Percentiles rank a stretch among this genome's conserved stretches.
phyloP scores from a whole-genome alignment of 192 early-diverging fungal genomes.

The Coemansia javaensis region DNA sequence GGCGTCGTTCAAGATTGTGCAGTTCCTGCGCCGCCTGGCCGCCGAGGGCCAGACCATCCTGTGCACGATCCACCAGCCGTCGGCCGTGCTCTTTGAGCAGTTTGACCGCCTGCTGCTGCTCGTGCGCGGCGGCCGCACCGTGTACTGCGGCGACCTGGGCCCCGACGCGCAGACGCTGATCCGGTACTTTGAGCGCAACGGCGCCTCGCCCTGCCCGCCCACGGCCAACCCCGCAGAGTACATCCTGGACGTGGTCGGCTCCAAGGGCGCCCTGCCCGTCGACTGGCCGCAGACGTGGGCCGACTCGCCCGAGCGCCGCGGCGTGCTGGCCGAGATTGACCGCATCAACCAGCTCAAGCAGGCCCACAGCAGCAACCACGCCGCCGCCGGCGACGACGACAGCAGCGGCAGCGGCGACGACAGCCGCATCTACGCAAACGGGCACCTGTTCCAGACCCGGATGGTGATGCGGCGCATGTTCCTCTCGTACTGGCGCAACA shows the following conservation, averaged over 20 bases:
- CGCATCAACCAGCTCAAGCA: constrained; percentile 38
- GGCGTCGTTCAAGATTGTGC: constrained; percentile 61
- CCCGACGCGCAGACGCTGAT: constrained; percentile 58
- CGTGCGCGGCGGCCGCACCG: constrained; percentile 70
- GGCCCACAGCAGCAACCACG: constrained; percentile 1
- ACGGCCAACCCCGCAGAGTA: constrained; percentile 81
- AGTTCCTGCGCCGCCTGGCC: constrained; percentile 60
- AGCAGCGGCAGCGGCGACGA: constrained; percentile 17
- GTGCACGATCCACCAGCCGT: constrained; percentile 77
- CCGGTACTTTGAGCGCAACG: constrained; percentile 73
- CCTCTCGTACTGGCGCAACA: constrained; percentile 62
- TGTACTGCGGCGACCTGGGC: constrained; percentile 81
- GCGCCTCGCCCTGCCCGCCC: constrained; percentile 61
- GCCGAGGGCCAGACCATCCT: constrained; percentile 57
- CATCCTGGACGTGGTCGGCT: constrained; percentile 73
- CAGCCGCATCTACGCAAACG: constrained; percentile 23
- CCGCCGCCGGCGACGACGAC: too few species aligned
- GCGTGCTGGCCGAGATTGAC: constrained; percentile 53
- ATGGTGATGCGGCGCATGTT: constrained; percentile 65
- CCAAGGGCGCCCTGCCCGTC: constrained; percentile 10
- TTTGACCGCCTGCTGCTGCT: constrained; percentile 72
- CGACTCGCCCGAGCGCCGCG: constrained; percentile 49
- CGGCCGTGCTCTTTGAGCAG: constrained; percentile 65
- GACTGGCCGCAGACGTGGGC: constrained; percentile 76
- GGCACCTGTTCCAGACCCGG: constrained; percentile 46